These are phyloP conservation scores for Didymella lethalis DNA, from an alignment of 2,329 filamentous ascomycete species.

Conservation along the genomic window DNA sequence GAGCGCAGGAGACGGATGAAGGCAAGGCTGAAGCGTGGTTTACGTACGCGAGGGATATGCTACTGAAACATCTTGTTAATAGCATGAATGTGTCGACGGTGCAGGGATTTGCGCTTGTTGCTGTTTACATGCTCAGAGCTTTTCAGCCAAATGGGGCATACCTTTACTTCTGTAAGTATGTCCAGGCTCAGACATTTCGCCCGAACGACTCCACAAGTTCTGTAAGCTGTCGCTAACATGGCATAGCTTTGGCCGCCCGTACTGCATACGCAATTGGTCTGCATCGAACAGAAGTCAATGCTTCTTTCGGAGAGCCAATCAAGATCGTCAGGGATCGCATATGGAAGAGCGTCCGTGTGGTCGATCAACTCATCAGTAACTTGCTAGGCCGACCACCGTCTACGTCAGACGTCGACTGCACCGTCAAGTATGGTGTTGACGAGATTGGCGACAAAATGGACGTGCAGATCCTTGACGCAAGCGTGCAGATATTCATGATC, in stretches of 20 bases:
- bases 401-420: slow-evolving; percentile 61
- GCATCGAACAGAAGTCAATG: slow-evolving; percentile 61
- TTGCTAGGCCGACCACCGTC: slow-evolving; percentile 61
- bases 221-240: background rate
- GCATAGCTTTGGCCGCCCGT: slow-evolving; percentile 55
- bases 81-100: slow-evolving; percentile 61
- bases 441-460: slow-evolving; percentile 26
- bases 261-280: slow-evolving; percentile 62
- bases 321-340: slow-evolving; percentile 57
- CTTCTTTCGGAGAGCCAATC: slow-evolving; percentile 56
- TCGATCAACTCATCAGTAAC: slow-evolving; percentile 62
- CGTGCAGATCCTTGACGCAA: slow-evolving; percentile 43
- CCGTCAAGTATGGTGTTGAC: slow-evolving; percentile 50
- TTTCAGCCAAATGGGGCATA: slow-evolving; percentile 63
- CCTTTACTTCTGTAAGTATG: slow-evolving; percentile 55
- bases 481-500: slow-evolving; percentile 58
- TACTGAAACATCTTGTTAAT: slow-evolving; percentile 57
- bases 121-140: slow-evolving; percentile 61
- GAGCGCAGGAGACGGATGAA: slow-evolving; percentile 55
- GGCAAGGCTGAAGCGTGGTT: slow-evolving; percentile 58
- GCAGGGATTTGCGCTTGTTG: slow-evolving; percentile 61
- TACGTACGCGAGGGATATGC: slow-evolving; percentile 54
- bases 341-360: slow-evolving; percentile 62
- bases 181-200: background rate
- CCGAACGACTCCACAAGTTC: no score